phyloP scores from a whole-genome alignment of 306 rosid genomes.

The Casuarina glauca region DNA sequence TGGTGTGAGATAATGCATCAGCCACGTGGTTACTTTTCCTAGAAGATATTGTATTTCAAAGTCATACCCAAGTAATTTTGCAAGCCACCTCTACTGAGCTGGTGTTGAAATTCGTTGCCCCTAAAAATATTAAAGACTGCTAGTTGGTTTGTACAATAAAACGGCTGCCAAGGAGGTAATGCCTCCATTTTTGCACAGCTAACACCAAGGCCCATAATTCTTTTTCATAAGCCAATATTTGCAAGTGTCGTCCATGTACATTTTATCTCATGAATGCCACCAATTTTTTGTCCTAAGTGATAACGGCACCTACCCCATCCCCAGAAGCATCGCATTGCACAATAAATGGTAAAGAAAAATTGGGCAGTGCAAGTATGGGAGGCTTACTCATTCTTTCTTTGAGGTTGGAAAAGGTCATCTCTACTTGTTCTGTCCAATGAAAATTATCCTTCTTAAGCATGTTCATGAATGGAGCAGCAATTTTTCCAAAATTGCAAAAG shows the following conservation, averaged over 20 bases:
- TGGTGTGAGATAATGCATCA: too few relatives aligned
- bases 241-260: rapidly evolving
- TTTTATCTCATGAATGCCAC: rapidly evolving
- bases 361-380: not conserved
- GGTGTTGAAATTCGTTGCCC: too few relatives aligned
- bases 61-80: too few relatives aligned
- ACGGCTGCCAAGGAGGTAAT: too few relatives aligned
- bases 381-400: not conserved
- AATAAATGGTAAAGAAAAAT: not conserved
- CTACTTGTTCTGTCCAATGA: not conserved
- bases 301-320: not conserved
- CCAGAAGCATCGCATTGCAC: not conserved
- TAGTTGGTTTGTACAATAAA: too few relatives aligned
- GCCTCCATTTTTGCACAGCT: not conserved
- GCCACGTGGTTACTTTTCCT: too few relatives aligned
- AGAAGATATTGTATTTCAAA: too few relatives aligned
- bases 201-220: not conserved
- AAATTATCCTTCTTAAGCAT: too few relatives aligned
- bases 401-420: not conserved
- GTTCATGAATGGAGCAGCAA: not conserved
- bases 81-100: too few relatives aligned
- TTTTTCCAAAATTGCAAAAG: not conserved
- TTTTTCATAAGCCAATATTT: not conserved
- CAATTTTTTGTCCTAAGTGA: not conserved
- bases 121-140: too few relatives aligned